A percentile compares a stretch with the other conserved stretches of the same genome.
Conservation (phyloP, 495 filamentous ascomycete species). For the Aspergillus baeticus region DNA sequence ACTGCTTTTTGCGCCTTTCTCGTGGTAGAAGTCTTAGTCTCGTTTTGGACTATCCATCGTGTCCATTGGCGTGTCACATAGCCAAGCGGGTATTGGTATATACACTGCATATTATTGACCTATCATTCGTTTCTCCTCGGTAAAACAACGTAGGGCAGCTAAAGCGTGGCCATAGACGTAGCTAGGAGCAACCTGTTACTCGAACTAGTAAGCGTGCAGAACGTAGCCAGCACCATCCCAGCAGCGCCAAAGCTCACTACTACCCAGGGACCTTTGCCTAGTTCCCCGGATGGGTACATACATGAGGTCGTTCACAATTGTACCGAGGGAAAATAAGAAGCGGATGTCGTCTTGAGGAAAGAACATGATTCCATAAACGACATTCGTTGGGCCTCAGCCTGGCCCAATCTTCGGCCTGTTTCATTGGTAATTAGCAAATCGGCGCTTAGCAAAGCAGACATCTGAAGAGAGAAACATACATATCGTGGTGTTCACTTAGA, state of each 20-base stretch:
- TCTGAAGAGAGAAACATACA: constrained; percentile 50
- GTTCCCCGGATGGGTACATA: background rate
- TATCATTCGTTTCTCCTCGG: constrained; percentile 8
- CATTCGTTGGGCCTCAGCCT: background rate
- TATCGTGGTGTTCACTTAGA: constrained; percentile 96
- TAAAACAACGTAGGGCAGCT: background rate
- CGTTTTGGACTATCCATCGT: constrained; percentile 7
- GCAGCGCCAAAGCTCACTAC: background rate
- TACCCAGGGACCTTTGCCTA: background rate
- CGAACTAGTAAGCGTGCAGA: constrained; percentile 19
- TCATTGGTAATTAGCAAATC: constrained; percentile 11
- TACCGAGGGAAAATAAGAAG: background rate
- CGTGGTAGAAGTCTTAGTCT: constrained; percentile 17
- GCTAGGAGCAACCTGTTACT: constrained; percentile 8
- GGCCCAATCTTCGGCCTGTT: constrained; percentile 73
- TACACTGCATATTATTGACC: constrained; percentile 21
- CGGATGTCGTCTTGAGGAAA: background rate
- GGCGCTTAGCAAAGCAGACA: background rate
- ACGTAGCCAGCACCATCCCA: constrained; percentile 21
- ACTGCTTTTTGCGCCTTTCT: constrained; percentile 3
- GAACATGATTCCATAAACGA: background rate
- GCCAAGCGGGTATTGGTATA: constrained; percentile 19
- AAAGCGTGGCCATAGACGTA: constrained; percentile 13
- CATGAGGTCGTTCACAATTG: background rate
- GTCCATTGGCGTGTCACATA: constrained; percentile 23